A percentile compares a stretch with the other conserved stretches of the same genome.
phyloP scores from a whole-genome alignment of 495 filamentous ascomycete genomes.

The Xylaria flabelliformis region DNA sequence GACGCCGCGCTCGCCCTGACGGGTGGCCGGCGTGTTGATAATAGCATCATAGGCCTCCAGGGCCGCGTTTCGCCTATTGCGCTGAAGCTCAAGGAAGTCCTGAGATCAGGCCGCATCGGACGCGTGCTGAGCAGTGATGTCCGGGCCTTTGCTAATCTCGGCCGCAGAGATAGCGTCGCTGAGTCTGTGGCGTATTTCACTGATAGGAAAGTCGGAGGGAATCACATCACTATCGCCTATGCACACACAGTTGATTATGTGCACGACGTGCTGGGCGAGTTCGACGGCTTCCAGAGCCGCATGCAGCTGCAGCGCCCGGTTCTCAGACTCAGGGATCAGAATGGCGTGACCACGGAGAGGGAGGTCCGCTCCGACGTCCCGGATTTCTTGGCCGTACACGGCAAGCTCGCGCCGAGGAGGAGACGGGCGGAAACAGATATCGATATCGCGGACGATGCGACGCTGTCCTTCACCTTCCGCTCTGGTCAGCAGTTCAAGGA shows the following conservation, averaged over 20 bases:
- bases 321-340: slow-evolving; percentile 40
- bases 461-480: slow-evolving; percentile 53
- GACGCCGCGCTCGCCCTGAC: slow-evolving; percentile 52
- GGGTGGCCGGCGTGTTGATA: slow-evolving; percentile 44
- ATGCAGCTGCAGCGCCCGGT: slow-evolving; percentile 56
- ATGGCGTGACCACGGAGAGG: slow-evolving; percentile 36
- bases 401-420: slow-evolving; percentile 45
- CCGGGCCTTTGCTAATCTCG: slow-evolving; percentile 45
- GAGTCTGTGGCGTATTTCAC: slow-evolving; percentile 53
- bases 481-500: slow-evolving; percentile 57
- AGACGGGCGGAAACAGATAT: slow-evolving; percentile 23
- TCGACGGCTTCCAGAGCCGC: slow-evolving; percentile 43
- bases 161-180: slow-evolving; percentile 40
- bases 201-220: slow-evolving; percentile 54
- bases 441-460: slow-evolving; percentile 40
- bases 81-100: slow-evolving; percentile 52
- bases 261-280: slow-evolving; percentile 54
- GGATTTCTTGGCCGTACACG: slow-evolving; percentile 56
- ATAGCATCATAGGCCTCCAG: slow-evolving; percentile 61
- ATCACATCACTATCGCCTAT: slow-evolving; percentile 58
- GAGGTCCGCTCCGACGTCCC: slow-evolving; percentile 48
- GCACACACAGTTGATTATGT: slow-evolving; percentile 55
- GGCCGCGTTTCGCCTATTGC: slow-evolving; percentile 52
- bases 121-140: slow-evolving; percentile 60
- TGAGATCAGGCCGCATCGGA: slow-evolving; percentile 58